Evolutionary conservation across 345 rosid genomes (phyloP).

Genomic region (Arabis alpina): DNA sequence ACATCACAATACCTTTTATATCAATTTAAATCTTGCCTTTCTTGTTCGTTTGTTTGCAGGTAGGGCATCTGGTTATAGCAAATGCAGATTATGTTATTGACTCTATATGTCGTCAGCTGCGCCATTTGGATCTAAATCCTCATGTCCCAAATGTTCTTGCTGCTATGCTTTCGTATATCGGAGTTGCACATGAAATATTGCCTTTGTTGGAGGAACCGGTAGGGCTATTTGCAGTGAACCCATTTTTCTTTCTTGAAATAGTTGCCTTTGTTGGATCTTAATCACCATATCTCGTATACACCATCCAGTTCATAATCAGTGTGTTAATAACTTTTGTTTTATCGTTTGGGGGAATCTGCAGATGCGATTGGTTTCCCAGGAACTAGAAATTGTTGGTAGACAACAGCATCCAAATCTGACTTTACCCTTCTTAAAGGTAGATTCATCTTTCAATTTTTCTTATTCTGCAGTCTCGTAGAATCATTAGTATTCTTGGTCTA

Average conservation of each 20-base stretch:
- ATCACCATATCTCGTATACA: neutral
- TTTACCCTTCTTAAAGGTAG: constrained; percentile 83
- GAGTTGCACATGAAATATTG: constrained; percentile 76
- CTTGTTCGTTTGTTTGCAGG: constrained; percentile 54
- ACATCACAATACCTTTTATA: constrained; percentile 3
- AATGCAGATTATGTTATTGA: constrained; percentile 93
- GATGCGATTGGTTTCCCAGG: constrained; percentile 82
- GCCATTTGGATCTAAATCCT: constrained; percentile 88
- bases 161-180: constrained; percentile 91
- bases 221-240: constrained; percentile 35
- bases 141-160: constrained; percentile 94
- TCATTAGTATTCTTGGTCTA: constrained; percentile 4
- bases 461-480: neutral
- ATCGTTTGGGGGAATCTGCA: constrained; percentile 40
- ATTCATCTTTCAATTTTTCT: constrained; percentile 18
- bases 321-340: constrained; percentile 3
- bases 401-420: constrained; percentile 90
- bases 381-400: constrained; percentile 91
- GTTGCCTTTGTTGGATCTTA: neutral
- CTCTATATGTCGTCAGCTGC: constrained; percentile 86
- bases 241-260: neutral
- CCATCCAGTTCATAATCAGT: neutral
- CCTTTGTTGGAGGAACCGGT: constrained; percentile 96
- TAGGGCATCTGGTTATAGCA: constrained; percentile 81
- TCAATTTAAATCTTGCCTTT: constrained; percentile 15